Percentiles rank a stretch among this genome's conserved stretches.
phyloP scores from a whole-genome alignment of 23 red algal species.

The Chondrus crispus region DNA sequence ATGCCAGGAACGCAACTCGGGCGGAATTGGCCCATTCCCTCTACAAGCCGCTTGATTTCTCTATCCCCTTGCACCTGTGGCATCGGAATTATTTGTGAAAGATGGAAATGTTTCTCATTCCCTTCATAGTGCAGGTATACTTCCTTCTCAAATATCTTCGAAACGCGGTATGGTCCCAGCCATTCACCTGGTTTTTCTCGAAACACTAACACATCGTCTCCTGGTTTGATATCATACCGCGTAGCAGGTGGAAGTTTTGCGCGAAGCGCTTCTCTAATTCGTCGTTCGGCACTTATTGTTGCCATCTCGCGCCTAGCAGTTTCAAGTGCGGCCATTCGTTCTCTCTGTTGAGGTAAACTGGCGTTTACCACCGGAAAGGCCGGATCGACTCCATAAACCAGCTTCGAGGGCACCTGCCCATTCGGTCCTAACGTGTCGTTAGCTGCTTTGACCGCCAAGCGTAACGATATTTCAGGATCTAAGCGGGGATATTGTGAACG shows the following conservation, averaged over 20 bases:
- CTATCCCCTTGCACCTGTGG: not conserved
- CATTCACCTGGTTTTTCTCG: not conserved
- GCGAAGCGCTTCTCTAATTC: not conserved
- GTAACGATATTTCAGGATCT: not conserved
- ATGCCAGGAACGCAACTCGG: not conserved
- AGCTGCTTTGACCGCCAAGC: not conserved
- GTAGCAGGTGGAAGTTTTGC: not conserved
- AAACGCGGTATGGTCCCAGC: not conserved
- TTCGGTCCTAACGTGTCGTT: conserved; percentile 3
- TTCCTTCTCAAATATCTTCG: not conserved
- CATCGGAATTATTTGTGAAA: not conserved
- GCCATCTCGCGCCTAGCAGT: not conserved
- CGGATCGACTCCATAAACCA: conserved; percentile 3
- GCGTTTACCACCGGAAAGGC: not conserved
- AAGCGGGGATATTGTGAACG: not conserved
- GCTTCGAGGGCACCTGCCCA: not conserved
- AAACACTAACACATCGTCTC: not conserved
- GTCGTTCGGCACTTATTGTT: not conserved
- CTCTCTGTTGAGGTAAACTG: not conserved
- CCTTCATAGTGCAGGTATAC: not conserved
- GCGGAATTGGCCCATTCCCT: not conserved
- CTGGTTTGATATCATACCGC: not conserved
- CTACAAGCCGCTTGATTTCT: not conserved
- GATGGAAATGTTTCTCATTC: not conserved
- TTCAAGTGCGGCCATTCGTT: not conserved